Percentiles rank a stretch among this genome's conserved stretches.
Evolutionary conservation across 1,139 yeast genomes (phyloP).

Genomic region (Saccharomycopsis hybrid): DNA sequence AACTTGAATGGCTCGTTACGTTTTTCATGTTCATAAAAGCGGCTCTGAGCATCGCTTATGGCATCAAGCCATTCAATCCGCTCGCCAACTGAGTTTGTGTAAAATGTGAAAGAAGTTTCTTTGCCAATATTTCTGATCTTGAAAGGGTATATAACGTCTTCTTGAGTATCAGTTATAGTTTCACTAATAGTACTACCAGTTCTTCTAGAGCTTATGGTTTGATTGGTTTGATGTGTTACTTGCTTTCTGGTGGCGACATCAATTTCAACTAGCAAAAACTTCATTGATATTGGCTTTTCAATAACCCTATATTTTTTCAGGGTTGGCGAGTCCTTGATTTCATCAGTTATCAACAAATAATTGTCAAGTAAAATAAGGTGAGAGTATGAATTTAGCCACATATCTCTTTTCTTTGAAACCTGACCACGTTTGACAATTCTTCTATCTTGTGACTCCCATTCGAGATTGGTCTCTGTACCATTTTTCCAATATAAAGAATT

Average conservation of each 20-base stretch:
- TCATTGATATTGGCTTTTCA: constrained; percentile 58
- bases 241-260: neutral
- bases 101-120: neutral
- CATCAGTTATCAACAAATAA: constrained; percentile 61
- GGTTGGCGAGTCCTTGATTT: constrained; percentile 23
- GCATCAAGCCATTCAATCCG: constrained; percentile 55
- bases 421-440: constrained; percentile 55
- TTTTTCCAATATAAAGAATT: constrained; percentile 46
- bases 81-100: constrained; percentile 39
- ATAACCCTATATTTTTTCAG: constrained; percentile 36
- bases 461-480: constrained; percentile 29
- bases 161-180: constrained; percentile 22
- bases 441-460: constrained; percentile 38
- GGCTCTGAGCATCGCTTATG: constrained; percentile 49
- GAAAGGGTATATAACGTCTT: constrained; percentile 31
- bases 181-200: neutral
- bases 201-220: neutral
- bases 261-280: constrained; percentile 49
- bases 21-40: constrained; percentile 39
- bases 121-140: constrained; percentile 1
- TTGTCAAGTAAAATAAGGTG: constrained; percentile 69
- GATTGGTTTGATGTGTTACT: neutral
- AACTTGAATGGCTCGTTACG: constrained; percentile 51
- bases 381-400: constrained; percentile 45
- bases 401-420: constrained; percentile 55